phyloP scores from a whole-genome alignment of 371 early-diverging fungal genomes.

The Apophysomyces elegans region DNA sequence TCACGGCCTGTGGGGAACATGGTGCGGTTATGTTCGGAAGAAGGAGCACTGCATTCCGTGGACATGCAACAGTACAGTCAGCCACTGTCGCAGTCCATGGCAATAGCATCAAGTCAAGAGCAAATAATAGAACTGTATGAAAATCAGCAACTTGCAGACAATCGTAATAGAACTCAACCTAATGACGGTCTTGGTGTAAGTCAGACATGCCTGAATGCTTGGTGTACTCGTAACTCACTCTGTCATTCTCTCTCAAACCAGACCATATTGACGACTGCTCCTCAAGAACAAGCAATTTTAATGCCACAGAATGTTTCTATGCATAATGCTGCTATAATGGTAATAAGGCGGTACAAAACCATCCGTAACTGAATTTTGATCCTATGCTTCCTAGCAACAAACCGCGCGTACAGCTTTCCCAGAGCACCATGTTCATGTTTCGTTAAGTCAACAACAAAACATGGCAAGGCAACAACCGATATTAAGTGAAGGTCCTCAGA shows the following conservation, averaged over 20 bases:
- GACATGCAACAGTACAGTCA: slow-evolving; percentile 9
- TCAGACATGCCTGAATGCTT: background rate
- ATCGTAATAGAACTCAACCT: background rate
- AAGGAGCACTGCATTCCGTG: slow-evolving; percentile 2
- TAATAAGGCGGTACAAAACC: background rate
- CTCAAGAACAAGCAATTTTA: background rate
- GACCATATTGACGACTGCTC: background rate
- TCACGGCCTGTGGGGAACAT: slow-evolving; percentile 9
- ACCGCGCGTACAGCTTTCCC: background rate
- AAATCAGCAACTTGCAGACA: background rate
- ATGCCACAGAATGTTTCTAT: background rate
- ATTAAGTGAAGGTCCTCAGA: background rate
- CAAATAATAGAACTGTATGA: background rate
- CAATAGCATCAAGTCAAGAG: background rate
- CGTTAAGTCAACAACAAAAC: background rate
- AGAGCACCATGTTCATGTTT: background rate
- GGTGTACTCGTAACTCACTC: background rate
- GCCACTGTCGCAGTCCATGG: slow-evolving; percentile 4
- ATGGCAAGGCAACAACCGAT: background rate
- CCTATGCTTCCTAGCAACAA: background rate
- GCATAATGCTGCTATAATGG: background rate
- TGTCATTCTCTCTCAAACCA: background rate
- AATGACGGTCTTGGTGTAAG: background rate
- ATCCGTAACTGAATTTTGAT: background rate
- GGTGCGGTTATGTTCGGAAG: slow-evolving; percentile 3